phyloP scores from a whole-genome alignment of 768 basidiomycete species.

The Boletus subcaerulescens region DNA sequence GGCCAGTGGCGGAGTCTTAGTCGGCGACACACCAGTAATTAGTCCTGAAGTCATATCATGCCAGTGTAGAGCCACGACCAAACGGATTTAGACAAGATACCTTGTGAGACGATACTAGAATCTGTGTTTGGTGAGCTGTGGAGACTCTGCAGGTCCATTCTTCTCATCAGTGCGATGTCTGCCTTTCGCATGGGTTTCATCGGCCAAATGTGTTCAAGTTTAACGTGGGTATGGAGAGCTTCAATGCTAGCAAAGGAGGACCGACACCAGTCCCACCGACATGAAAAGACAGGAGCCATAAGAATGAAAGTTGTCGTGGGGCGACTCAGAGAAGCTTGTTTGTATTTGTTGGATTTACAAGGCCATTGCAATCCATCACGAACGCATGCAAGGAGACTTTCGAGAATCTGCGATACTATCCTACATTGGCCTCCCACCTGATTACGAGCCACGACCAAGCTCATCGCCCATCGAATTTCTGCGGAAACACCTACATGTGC shows the following conservation, averaged over 20 bases:
- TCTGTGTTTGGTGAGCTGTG: constrained; percentile 16
- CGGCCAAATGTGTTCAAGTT: constrained; percentile 44
- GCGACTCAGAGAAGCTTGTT: constrained; percentile 8
- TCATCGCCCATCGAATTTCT: constrained; percentile 63
- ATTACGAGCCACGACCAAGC: constrained; percentile 60
- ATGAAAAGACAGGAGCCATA: constrained; percentile 28
- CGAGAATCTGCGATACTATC: constrained; percentile 33
- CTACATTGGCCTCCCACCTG: constrained; percentile 56
- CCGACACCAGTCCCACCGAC: constrained; percentile 57
- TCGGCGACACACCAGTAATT: neutral
- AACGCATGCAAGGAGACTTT: constrained; percentile 9
- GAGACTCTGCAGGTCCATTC: constrained; percentile 37
- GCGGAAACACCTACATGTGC: constrained; percentile 49
- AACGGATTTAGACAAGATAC: constrained; percentile 11
- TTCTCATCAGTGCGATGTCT: constrained; percentile 42
- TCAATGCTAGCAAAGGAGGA: constrained; percentile 36
- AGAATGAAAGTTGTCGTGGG: no score
- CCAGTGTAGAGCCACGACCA: neutral
- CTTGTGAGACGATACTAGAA: constrained; percentile 12
- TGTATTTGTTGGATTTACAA: constrained; percentile 14
- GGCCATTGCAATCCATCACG: neutral
- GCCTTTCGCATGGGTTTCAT: constrained; percentile 41
- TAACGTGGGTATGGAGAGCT: constrained; percentile 46
- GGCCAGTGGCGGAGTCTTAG: constrained; percentile 1
- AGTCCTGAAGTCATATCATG: constrained; percentile 4